Evolutionary conservation across 2,329 filamentous ascomycete species (phyloP), one percentile per base, ranked within the genome.

Genomic region (Alternaria sp.): DNA sequence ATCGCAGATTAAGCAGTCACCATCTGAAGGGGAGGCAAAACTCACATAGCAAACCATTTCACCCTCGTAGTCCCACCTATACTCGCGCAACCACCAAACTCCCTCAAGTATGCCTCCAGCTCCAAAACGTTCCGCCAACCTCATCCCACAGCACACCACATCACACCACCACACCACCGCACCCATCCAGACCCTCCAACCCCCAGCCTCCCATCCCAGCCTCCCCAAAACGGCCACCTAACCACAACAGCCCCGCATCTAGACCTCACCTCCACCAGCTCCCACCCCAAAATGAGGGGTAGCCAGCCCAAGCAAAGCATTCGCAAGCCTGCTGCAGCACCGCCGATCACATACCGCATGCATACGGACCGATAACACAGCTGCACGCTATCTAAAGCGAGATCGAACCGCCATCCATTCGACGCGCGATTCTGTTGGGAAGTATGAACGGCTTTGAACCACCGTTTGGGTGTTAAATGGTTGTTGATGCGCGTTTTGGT

Each of bases 101-200:
- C 6, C 12, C 4, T 19, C 49, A 19, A 21, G 5, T 23, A 10
- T 12, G 49, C 49, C 11, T 51, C 49, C 9, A 23, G 49, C 26
- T 32, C 28, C 17, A n/a, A 17, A 51, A 36, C 17, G 6, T 52
- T 52, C 52, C 9, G 4, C n/a, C 36, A 17, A 40, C 2, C 36
- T 40, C 36, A 40, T 53, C 9, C 17, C 51, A 43, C 13, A n/a
- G 17, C 21, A 54, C 21, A 10, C 9, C 32, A 21, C 21, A 54
- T 17, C 52, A 54, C 52, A 44, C 32, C 52, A 44, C 52, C 52
- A 44, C 32, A 25, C 51, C n/a, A n/a, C n/a, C n/a, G n/a, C n/a
- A n/a, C n/a, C n/a, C n/a, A n/a, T n/a, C n/a, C n/a, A n/a, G n/a
- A n/a, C n/a, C n/a, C n/a, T n/a, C n/a, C n/a, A n/a, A n/a, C n/a